Conservation (phyloP, 169 alveolate genomes). For the Miamiensis avidus region DNA sequence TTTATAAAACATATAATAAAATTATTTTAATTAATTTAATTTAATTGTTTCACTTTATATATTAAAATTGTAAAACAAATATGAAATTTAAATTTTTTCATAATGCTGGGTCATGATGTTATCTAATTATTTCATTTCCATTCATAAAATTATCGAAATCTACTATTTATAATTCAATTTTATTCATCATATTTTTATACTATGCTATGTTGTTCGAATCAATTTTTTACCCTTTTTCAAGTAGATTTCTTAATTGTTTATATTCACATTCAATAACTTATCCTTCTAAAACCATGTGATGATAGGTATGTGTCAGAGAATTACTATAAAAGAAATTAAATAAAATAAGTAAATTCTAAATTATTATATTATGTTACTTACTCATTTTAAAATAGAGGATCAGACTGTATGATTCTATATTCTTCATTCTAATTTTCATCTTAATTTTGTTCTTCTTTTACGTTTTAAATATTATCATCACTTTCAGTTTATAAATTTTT, state of each 20-base stretch:
- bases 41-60: no score
- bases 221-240: neutral
- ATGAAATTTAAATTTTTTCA: neutral
- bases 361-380: no score
- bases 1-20: no score
- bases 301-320: neutral
- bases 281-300: slow-evolving; percentile 1
- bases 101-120: neutral
- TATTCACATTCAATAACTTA: slow-evolving; percentile 11
- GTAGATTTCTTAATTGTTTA: neutral
- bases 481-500: no score
- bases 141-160: slow-evolving; percentile 22
- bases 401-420: no score
- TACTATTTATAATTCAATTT: neutral
- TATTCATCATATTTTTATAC: neutral
- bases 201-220: neutral
- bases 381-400: no score
- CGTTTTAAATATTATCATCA: no score
- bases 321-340: neutral
- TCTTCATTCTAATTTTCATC: no score
- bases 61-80: no score
- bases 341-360: no score
- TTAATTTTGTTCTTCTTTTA: no score
- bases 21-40: no score
- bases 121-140: neutral